Conservation (phyloP, 768 basidiomycete species). For the Phlegmacium glaucopus region DNA sequence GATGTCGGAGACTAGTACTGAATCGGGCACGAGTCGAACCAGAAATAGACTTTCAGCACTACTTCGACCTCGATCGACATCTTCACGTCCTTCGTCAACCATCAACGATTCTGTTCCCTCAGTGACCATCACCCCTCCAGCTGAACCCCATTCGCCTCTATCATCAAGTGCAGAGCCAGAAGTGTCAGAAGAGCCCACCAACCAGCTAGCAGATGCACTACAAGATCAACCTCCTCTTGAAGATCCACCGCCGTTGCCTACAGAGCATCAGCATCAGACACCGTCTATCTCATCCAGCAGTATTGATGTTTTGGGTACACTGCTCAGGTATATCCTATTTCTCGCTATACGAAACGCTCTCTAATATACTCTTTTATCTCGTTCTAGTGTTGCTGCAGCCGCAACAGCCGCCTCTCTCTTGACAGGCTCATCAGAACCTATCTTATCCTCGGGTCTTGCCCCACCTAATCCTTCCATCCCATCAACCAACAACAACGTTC, state of each 20-base stretch:
- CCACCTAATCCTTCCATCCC: conserved; percentile 22
- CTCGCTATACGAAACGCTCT: too few species aligned
- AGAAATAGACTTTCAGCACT: conserved; percentile 26
- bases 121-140: conserved; percentile 8
- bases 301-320: conserved; percentile 80
- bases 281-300: conserved; percentile 62
- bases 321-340: conserved; percentile 55
- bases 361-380: neutral
- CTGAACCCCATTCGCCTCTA: conserved; percentile 4
- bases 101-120: conserved; percentile 3
- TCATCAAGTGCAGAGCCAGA: conserved; percentile 1
- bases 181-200: too few species aligned
- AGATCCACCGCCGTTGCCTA: neutral
- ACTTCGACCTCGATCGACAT: conserved; percentile 15
- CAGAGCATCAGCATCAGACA: conserved; percentile 12
- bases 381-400: conserved; percentile 76
- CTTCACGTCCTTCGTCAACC: conserved; percentile 11
- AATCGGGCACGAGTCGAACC: conserved; percentile 16
- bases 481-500: conserved; percentile 17
- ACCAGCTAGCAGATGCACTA: neutral
- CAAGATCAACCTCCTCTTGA: neutral
- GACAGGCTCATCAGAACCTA: conserved; percentile 66
- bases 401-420: conserved; percentile 86
- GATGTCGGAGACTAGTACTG: conserved; percentile 20
- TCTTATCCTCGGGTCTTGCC: conserved; percentile 55